Percentiles rank a stretch among this genome's conserved stretches.
These are phyloP conservation scores for Mycosarcoma mackinlayi DNA, from an alignment of 1,284 basidiomycete genomes.

Conservation along the genomic window DNA sequence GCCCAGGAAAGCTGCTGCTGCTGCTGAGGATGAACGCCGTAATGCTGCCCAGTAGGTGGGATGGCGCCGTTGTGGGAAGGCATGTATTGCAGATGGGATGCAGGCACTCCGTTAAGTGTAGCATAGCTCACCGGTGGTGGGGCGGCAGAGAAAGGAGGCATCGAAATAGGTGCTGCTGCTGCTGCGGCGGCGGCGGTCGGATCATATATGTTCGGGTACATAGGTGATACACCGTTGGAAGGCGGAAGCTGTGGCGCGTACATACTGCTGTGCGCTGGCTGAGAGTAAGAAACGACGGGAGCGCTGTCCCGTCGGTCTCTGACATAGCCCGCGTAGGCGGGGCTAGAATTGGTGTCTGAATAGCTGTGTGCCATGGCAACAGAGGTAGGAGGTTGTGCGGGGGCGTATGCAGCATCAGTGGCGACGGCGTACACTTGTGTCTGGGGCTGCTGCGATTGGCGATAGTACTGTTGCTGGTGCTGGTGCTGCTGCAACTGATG, in stretches of 20 bases:
- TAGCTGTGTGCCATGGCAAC: slow-evolving; percentile 28
- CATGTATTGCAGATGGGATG: slow-evolving; percentile 24
- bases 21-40: slow-evolving; percentile 12
- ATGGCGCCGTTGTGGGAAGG: slow-evolving; percentile 6
- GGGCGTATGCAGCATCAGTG: slow-evolving; percentile 11
- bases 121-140: slow-evolving; percentile 16
- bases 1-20: slow-evolving; percentile 26
- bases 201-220: slow-evolving; percentile 13
- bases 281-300: slow-evolving; percentile 19
- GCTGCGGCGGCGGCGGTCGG: not conserved
- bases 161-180: not conserved
- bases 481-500: slow-evolving; percentile 47
- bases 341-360: slow-evolving; percentile 17
- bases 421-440: slow-evolving; percentile 1
- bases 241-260: slow-evolving; percentile 17
- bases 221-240: not conserved
- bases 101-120: slow-evolving; percentile 11
- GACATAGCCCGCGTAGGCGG: slow-evolving; percentile 6
- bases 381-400: slow-evolving; percentile 13
- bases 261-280: slow-evolving; percentile 4
- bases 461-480: slow-evolving; percentile 22
- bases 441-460: slow-evolving; percentile 17
- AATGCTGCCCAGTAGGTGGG: not conserved
- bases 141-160: slow-evolving; percentile 3
- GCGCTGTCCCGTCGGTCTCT: slow-evolving; percentile 35